Evolutionary conservation across 345 rosid species (phyloP), one percentile per base, ranked within the genome.

Genomic region (Moringa oleifera): DNA sequence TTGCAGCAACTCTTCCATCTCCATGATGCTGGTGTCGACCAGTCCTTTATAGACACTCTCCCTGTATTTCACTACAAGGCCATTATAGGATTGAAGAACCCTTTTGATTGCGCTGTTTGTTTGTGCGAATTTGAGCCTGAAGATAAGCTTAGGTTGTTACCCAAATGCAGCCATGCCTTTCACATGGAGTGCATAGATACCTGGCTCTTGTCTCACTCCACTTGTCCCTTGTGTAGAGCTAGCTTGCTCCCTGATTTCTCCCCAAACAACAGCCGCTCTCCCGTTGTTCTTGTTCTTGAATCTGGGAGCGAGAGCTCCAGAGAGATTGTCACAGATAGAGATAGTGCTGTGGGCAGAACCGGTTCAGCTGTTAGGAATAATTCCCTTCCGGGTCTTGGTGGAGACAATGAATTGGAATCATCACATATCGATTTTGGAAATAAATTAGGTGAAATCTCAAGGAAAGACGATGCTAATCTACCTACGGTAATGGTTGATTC

Each of bases 91-190:
- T 73, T 75, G 62, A 85, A 82, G 63, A 77, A 85, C 65, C 93
- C 96, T 36, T 88, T 94, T 46, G 99, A 94, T 66, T 94, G 99
- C 74, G 96, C 99, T 23, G 97, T 94, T n/a, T 94, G 99, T 73
- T 80, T 94, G 66, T 88, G 91, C 68, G 99, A 90, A 69, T 90
- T 90, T 75, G 97, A 85, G 80, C 70, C 80, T 20, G 96, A 86
- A 36, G 99, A 94, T 59, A 84, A 85, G 81, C 97, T 94, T 55
- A 84, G 99, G 72, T 78, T 94, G 79, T 75, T 94, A 41, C 99
- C 99, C 9, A 94, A 91, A 78, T 94, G 99, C 24, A 91, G 97
- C 73, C 99, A 94, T 74, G 99, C 99, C 49, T 94, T 94, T 73
- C 99, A 94, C 73, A 77, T 83, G 96, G 99, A 91, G 50, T 94